Conservation (phyloP, 441 rosid genomes). For the Corymbia citriodora region DNA sequence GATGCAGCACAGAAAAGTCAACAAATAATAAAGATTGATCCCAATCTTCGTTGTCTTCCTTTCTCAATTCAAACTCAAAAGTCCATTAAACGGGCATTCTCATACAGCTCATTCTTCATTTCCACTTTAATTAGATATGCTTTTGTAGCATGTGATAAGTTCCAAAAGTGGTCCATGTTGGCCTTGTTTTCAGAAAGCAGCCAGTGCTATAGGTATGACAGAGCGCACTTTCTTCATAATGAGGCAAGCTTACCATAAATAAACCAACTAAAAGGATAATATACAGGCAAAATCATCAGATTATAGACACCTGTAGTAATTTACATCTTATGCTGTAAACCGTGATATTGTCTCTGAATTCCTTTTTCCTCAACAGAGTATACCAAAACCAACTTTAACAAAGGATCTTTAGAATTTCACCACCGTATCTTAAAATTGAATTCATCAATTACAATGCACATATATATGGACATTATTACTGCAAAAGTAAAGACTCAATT, state of each 20-base stretch:
- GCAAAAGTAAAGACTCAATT: background rate
- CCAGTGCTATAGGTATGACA: background rate
- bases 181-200: background rate
- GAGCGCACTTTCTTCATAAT: background rate
- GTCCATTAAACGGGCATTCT: background rate
- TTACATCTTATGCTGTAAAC: background rate
- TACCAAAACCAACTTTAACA: background rate
- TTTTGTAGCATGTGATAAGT: background rate
- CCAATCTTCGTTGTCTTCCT: background rate
- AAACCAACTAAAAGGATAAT: background rate
- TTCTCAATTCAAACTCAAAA: background rate
- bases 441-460: background rate
- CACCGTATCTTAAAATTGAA: background rate
- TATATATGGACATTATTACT: background rate
- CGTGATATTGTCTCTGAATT: background rate
- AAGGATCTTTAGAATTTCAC: background rate
- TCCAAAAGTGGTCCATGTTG: background rate
- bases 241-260: background rate
- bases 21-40: background rate
- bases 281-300: background rate
- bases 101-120: background rate
- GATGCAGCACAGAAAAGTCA: conserved; percentile 8
- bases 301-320: background rate
- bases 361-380: background rate
- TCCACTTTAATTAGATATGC: background rate